Evolutionary conservation across 352 stramenopile species (phyloP), one percentile per base, ranked within the genome.

Genomic region (Pythium folliculosum): DNA sequence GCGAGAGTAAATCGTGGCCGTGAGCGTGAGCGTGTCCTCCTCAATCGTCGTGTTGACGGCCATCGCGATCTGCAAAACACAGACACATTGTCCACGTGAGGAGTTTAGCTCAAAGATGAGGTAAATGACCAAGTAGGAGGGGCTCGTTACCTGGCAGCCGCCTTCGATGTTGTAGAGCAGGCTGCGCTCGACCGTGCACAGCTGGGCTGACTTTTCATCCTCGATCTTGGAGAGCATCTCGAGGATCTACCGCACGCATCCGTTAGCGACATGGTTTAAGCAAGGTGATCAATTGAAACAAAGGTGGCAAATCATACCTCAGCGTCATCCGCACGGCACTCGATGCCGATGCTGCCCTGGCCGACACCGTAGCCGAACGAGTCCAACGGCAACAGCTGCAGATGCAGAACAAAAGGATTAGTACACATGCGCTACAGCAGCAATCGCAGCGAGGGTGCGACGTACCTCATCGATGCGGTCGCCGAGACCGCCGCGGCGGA

Each of bases 331-430:
- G 65, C 72, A 23, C 89, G 84, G 63, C 86, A 94, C 60, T 96
- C 86, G 10, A 96, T 86, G 43, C 87, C 89, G 56, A 96, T 93
- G 55, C 87, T 94, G 50, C 87, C 89, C 72, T 96, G 87, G 4
- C 89, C 84, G 22, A 96, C 89, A 21, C 89, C 86, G 48, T 92
- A 94, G 21, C 84, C 81, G 60, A 96, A 96, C 44, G 81, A 75
- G 25, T 90, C 78, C 51, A 84, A 65, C 19, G 84, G 74, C 3
- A 94, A 72, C 17, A 94, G 72, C 77, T 80, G 56, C 48, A 64
- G 2, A 32, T 32, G 38, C 35, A 49, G 17, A n/a, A 16, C 38
- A 45, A 13, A 45, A 3, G 10, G 16, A 45, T 45, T 19, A 13
- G 10, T 45, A 3, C 10, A 19, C 38, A 7, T 45, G 12, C 3